Evolutionary conservation across 768 basidiomycete species (phyloP).

Genomic region (Mycena chlorophos): DNA sequence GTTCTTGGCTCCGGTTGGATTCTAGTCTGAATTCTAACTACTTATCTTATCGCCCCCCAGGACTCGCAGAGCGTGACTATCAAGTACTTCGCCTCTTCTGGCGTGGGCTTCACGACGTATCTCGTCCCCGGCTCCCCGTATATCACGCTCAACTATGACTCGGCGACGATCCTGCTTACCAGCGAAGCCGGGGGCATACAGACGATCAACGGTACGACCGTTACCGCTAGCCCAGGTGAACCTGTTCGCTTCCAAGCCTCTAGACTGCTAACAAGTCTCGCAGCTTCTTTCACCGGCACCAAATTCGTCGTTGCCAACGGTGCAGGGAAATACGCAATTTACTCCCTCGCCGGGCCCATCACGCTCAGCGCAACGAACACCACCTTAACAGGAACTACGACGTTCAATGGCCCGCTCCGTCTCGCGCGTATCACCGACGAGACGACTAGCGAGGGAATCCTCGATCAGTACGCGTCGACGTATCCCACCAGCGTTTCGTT

Average conservation of each 20-base stretch:
- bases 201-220: constrained; percentile 28
- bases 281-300: constrained; percentile 29
- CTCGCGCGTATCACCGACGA: constrained; percentile 28
- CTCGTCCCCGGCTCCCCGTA: constrained; percentile 37
- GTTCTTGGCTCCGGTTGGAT: too few species aligned
- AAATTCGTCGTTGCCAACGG: constrained; percentile 30
- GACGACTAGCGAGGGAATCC: constrained; percentile 28
- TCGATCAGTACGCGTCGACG: constrained; percentile 32
- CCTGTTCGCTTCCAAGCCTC: neutral
- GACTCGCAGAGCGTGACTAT: constrained; percentile 36
- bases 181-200: constrained; percentile 32
- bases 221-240: constrained; percentile 24
- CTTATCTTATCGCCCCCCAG: constrained; percentile 13
- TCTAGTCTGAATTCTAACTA: neutral
- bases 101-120: constrained; percentile 32
- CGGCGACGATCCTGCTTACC: constrained; percentile 32
- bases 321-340: constrained; percentile 34
- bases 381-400: constrained; percentile 26
- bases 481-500: constrained; percentile 32
- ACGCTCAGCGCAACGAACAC: constrained; percentile 27
- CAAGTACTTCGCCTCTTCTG: constrained; percentile 35
- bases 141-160: constrained; percentile 33
- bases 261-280: neutral
- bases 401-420: constrained; percentile 33
- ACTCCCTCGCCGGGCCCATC: constrained; percentile 33